Conservation (phyloP, 2,329 filamentous ascomycete species). For the Epichloe elymi region DNA sequence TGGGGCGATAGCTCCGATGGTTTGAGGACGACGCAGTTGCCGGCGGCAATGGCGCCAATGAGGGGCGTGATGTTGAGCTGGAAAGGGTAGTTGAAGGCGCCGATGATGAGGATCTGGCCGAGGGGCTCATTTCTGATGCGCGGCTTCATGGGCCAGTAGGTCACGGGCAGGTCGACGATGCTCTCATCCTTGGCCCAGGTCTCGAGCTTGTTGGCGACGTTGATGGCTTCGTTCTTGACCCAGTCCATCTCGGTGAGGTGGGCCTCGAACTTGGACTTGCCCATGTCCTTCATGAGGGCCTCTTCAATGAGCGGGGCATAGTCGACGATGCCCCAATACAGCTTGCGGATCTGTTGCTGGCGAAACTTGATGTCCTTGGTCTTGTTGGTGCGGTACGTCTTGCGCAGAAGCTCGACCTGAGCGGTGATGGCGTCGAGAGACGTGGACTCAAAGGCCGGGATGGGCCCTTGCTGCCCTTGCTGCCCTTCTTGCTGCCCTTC, state of each 20-base stretch:
- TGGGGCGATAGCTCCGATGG: slow-evolving; percentile 72
- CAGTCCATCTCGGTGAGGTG: slow-evolving; percentile 64
- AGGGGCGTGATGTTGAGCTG: slow-evolving; percentile 67
- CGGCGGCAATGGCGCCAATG: slow-evolving; percentile 81
- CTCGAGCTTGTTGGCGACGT: slow-evolving; percentile 63
- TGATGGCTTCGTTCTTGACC: slow-evolving; percentile 69
- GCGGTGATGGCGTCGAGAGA: slow-evolving; percentile 51
- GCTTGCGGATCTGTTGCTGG: slow-evolving; percentile 73
- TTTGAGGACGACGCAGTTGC: slow-evolving; percentile 83
- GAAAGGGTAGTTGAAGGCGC: slow-evolving; percentile 88
- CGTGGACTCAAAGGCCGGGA: slow-evolving; percentile 44
- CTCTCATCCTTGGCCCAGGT: slow-evolving; percentile 75
- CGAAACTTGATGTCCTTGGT: slow-evolving; percentile 76
- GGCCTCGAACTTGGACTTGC: slow-evolving; percentile 65
- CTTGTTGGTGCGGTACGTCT: slow-evolving; percentile 64
- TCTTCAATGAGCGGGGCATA: slow-evolving; percentile 58
- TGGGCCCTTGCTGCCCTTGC: slow-evolving; percentile 18
- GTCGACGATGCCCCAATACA: slow-evolving; percentile 88
- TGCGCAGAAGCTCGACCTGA: slow-evolving; percentile 46
- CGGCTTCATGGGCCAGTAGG: slow-evolving; percentile 56
- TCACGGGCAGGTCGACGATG: slow-evolving; percentile 53
- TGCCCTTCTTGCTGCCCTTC: slow-evolving; percentile 18
- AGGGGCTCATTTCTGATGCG: slow-evolving; percentile 78
- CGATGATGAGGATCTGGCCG: slow-evolving; percentile 72
- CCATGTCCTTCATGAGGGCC: slow-evolving; percentile 64